Evolutionary conservation across 192 early-diverging fungal species (phyloP), one percentile per base, ranked within the genome.

Genomic region (Coemansia sp.): DNA sequence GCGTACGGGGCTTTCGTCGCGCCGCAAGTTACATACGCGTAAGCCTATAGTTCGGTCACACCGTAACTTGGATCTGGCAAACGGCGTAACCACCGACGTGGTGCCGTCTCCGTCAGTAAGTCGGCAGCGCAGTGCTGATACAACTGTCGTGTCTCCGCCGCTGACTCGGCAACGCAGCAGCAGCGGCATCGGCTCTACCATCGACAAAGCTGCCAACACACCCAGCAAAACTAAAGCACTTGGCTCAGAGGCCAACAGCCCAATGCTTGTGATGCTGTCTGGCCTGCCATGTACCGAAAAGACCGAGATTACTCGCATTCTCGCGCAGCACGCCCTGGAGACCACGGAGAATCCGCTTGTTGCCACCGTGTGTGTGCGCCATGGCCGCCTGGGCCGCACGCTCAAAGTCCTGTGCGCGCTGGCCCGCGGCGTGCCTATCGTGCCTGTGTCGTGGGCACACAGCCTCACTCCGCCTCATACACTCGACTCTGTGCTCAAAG

Each of bases 391-490:
- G 12, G 65, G 62, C 17, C 72, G 77, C 56, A 80, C 72, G 1
- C 65, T 74, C 48, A 80, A 80, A 17, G 77, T 80, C 10, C 65
- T 80, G 1, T 80, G 77, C 35, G 72, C 77, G 0, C 22, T 80
- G 61, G 72, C 67, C 0, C 77, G 72, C 32, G 77, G 77, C 49
- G 65, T 24, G 12, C 77, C 77, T 3, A 52, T 80, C 3, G 72
- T 80, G 9, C 10, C 65, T 0, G 23, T 47, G 11, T 14, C 50
- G 25, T 73, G 67, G 67, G 29, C 51, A 0, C 43, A 41, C 24
- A 39, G 35, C 37, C 51, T 68, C n/a, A 48, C 15, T 15, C 52
- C 5, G 23, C 25, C 21, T 21, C 21, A 21, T 21, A 24, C 32
- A 37, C 0, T n/a, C 56, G 48, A 38, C 32, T 1, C 38, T 29